Conservation (phyloP, 2,329 filamentous ascomycete species). For the Penicillium sp. region DNA sequence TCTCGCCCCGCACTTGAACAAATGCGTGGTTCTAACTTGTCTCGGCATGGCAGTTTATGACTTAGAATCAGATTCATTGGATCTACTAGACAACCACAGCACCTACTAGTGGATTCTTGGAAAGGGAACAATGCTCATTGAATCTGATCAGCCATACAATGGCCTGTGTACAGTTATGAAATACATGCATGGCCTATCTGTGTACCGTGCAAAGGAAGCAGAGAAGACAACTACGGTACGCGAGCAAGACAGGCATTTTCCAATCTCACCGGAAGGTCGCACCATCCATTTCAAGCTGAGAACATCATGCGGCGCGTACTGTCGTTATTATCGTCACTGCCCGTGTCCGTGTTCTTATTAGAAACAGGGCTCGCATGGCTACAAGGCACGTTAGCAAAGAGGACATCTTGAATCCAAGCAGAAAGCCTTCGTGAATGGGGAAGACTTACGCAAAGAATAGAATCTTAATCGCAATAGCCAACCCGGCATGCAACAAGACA, state of each 20-base stretch:
- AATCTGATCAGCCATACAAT: slow-evolving; percentile 7
- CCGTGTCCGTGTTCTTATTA: slow-evolving; percentile 41
- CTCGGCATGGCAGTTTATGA: background rate
- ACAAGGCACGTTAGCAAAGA: slow-evolving; percentile 16
- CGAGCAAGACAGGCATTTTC: background rate
- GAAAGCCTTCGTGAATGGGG: background rate
- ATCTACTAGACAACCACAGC: background rate
- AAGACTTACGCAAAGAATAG: slow-evolving; percentile 77
- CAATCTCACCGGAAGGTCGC: background rate
- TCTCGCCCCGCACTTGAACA: background rate
- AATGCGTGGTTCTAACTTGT: background rate
- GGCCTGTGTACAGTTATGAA: slow-evolving; percentile 12
- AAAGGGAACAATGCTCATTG: slow-evolving; percentile 2
- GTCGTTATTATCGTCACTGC: slow-evolving; percentile 34
- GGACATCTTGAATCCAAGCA: background rate
- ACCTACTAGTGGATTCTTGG: background rate
- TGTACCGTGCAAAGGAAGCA: background rate
- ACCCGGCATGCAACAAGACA: slow-evolving; percentile 79
- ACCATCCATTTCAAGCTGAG: slow-evolving; percentile 4
- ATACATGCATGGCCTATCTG: slow-evolving; percentile 12
- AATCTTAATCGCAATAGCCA: slow-evolving; percentile 92
- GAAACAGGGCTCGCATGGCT: slow-evolving; percentile 64
- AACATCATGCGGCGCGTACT: slow-evolving; percentile 34
- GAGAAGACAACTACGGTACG: background rate
- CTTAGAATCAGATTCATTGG: too few species aligned